A percentile compares a stretch with the other conserved stretches of the same genome.
Conservation (phyloP, 2,329 filamentous ascomycete genomes). For the Calonectria pauciramosa region DNA sequence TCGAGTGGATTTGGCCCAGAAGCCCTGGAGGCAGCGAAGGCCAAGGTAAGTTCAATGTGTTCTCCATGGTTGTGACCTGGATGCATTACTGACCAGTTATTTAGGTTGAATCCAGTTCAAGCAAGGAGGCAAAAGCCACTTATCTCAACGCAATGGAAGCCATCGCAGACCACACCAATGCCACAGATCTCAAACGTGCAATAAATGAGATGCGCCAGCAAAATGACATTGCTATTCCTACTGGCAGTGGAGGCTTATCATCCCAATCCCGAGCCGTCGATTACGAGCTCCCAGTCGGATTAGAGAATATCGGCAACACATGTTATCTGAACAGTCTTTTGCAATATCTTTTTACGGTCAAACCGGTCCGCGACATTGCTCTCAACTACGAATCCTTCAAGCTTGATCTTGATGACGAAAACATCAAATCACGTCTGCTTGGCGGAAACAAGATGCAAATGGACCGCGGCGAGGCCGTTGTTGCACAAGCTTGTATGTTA, state of each 20-base stretch:
- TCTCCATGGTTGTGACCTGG: neutral
- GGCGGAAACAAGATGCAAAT: constrained; percentile 73
- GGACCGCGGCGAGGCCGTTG: constrained; percentile 71
- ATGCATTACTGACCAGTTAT: constrained; percentile 27
- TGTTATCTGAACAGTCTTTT: constrained; percentile 98
- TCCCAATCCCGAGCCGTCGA: constrained; percentile 41
- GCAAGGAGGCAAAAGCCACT: constrained; percentile 47
- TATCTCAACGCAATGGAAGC: constrained; percentile 53
- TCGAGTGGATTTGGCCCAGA: constrained; percentile 42
- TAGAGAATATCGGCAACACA: constrained; percentile 96
- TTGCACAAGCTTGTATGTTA: constrained; percentile 79
- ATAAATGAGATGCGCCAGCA: constrained; percentile 44
- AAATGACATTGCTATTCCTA: constrained; percentile 39
- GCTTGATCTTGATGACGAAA: constrained; percentile 75
- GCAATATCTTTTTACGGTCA: constrained; percentile 94
- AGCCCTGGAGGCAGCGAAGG: constrained; percentile 43
- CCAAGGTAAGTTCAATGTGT: constrained; percentile 42
- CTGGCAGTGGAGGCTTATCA: constrained; percentile 4
- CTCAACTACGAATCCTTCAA: constrained; percentile 80
- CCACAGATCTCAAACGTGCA: constrained; percentile 45
- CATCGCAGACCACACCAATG: constrained; percentile 50
- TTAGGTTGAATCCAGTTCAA: constrained; percentile 45
- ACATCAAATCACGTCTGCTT: constrained; percentile 76
- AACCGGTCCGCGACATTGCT: constrained; percentile 84
- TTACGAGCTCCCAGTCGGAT: constrained; percentile 80